Evolutionary conservation across 31 red algal species (phyloP).

Genomic region (Asparagopsis taxiformis): DNA sequence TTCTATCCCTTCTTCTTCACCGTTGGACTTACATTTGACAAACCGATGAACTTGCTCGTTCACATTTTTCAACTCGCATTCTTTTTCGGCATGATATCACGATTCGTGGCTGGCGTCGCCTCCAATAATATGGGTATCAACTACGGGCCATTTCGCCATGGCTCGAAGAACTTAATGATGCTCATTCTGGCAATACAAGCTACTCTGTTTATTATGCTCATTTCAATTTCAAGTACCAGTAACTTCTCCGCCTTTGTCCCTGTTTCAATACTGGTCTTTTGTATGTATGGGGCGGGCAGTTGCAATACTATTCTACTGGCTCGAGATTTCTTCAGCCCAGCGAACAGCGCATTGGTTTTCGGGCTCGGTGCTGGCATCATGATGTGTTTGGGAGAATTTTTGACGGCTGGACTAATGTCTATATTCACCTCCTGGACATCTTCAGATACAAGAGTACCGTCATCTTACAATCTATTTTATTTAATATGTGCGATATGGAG

Average conservation of each 20-base stretch:
- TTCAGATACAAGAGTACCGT: neutral
- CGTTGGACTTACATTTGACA: neutral
- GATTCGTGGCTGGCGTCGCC: neutral
- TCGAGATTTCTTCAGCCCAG: slow-evolving; percentile 23
- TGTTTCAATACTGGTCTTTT: neutral
- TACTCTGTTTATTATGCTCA: neutral
- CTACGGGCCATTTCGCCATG: neutral
- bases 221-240: neutral
- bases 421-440: neutral
- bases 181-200: slow-evolving; percentile 15
- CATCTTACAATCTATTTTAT: slow-evolving; percentile 4
- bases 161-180: slow-evolving; percentile 17
- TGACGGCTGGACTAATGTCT: slow-evolving; percentile 11
- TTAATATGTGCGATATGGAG: neutral
- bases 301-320: slow-evolving; percentile 5
- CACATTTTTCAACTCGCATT: neutral
- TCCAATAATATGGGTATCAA: slow-evolving; percentile 6
- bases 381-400: slow-evolving; percentile 24
- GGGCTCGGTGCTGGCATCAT: slow-evolving; percentile 29
- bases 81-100: neutral
- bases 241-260: slow-evolving; percentile 17
- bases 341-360: slow-evolving; percentile 36
- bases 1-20: slow-evolving; percentile 9
- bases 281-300: slow-evolving; percentile 15
- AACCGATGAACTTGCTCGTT: neutral